These are phyloP conservation scores for Colletotrichum australisinense DNA, from an alignment of 2,329 filamentous ascomycete species.

Conservation along the genomic window DNA sequence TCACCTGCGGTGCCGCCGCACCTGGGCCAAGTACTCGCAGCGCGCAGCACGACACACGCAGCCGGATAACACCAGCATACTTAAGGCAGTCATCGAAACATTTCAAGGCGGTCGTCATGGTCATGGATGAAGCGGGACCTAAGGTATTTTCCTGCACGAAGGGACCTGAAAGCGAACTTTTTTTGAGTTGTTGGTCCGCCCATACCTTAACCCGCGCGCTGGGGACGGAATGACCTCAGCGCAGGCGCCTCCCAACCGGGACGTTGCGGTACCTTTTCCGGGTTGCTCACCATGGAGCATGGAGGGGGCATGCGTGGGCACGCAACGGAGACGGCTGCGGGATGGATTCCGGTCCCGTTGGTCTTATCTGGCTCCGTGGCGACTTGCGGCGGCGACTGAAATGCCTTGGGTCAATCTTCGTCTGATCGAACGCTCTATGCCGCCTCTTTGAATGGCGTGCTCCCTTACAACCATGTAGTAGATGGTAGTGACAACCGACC, in stretches of 20 bases:
- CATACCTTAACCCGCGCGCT: not conserved
- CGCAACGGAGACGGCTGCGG: not conserved
- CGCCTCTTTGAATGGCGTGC: not conserved
- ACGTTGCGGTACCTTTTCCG: not conserved
- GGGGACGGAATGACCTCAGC: not conserved
- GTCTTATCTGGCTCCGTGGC: not conserved
- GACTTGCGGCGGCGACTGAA: not conserved
- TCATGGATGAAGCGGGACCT: not conserved
- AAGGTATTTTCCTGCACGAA: slow-evolving; percentile 3
- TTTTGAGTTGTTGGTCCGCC: not conserved
- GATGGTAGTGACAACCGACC: not conserved
- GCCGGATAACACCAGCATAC: not conserved
- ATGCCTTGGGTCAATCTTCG: not conserved
- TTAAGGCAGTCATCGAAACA: not conserved
- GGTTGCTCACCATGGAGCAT: not conserved
- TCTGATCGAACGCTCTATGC: not conserved
- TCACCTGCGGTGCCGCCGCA: not conserved
- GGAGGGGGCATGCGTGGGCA: not conserved
- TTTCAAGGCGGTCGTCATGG: no score
- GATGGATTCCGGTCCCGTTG: not conserved
- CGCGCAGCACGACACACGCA: not conserved
- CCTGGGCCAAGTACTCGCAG: not conserved
- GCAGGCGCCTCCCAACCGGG: not conserved
- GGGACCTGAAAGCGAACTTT: slow-evolving; percentile 12
- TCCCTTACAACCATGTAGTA: not conserved